Conservation (phyloP, 768 basidiomycete genomes). For the Amanita brunnescens region DNA sequence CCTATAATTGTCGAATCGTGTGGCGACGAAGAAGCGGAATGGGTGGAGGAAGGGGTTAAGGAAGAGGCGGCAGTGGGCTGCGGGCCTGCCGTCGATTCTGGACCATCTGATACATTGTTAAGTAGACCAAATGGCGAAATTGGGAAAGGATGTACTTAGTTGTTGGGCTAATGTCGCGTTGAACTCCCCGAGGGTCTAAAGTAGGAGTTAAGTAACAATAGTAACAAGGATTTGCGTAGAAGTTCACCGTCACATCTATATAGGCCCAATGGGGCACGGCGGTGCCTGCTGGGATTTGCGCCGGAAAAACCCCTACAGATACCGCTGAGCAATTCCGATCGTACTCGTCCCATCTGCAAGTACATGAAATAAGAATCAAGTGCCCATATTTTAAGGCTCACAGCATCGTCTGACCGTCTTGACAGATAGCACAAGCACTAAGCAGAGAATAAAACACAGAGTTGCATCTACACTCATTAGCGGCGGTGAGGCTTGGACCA, state of each 20-base stretch:
- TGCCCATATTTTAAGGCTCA: neutral
- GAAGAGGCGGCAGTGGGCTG: slow-evolving; percentile 15
- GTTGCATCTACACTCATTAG: slow-evolving; percentile 41
- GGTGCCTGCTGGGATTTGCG: slow-evolving; percentile 31
- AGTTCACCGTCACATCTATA: slow-evolving; percentile 29
- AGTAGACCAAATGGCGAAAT: neutral
- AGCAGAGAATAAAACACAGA: slow-evolving; percentile 45
- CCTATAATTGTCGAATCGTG: slow-evolving; percentile 27
- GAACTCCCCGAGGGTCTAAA: slow-evolving; percentile 23
- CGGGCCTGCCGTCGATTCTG: slow-evolving; percentile 26
- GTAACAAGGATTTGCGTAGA: neutral
- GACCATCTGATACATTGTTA: slow-evolving; percentile 13
- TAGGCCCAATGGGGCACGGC: slow-evolving; percentile 44
- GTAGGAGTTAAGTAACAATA: neutral
- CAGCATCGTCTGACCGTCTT: slow-evolving; percentile 15
- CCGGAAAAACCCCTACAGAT: slow-evolving; percentile 26
- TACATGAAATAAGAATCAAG: slow-evolving; percentile 2
- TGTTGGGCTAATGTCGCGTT: slow-evolving; percentile 22
- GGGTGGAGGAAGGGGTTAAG: neutral
- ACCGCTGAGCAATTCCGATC: slow-evolving; percentile 35
- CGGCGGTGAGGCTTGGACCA: slow-evolving; percentile 24
- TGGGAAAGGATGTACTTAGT: slow-evolving; percentile 14
- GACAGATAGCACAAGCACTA: slow-evolving; percentile 44
- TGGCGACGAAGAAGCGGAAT: neutral
- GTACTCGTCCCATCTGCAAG: slow-evolving; percentile 40